phyloP scores from a whole-genome alignment of 495 filamentous ascomycete species.

The Penicillium silybi region DNA sequence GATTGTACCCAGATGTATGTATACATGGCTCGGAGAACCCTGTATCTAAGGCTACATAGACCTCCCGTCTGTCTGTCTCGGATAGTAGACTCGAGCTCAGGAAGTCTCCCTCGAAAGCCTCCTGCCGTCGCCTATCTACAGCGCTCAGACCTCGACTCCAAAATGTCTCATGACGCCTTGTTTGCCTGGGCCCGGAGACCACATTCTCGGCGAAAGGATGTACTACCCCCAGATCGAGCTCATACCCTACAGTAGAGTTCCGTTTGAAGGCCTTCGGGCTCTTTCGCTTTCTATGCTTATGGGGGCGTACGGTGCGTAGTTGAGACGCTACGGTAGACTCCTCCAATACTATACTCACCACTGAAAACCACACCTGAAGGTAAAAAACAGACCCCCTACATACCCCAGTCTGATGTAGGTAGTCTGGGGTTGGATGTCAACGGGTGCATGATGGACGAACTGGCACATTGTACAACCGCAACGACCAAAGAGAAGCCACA shows the following conservation, averaged over 20 bases:
- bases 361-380: neutral
- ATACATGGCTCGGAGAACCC: neutral
- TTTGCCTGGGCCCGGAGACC: neutral
- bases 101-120: slow-evolving; percentile 10
- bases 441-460: slow-evolving; percentile 12
- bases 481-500: neutral
- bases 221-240: neutral
- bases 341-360: neutral
- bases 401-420: neutral
- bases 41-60: slow-evolving; percentile 15
- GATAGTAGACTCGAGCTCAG: slow-evolving; percentile 21
- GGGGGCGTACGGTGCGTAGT: neutral
- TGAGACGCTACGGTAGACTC: neutral
- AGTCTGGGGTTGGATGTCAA: slow-evolving; percentile 17
- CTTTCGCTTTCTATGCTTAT: neutral
- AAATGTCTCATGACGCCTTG: slow-evolving; percentile 5
- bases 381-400: neutral
- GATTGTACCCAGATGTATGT: neutral
- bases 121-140: neutral
- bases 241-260: neutral
- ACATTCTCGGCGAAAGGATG: neutral
- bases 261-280: neutral
- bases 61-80: slow-evolving; percentile 22
- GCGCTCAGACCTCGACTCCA: slow-evolving; percentile 17
- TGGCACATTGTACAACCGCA: slow-evolving; percentile 20